Percentiles rank a stretch among this genome's conserved stretches.
These are phyloP conservation scores for Fusarium sp. DNA, from an alignment of 2,329 filamentous ascomycete genomes.

Conservation along the genomic window DNA sequence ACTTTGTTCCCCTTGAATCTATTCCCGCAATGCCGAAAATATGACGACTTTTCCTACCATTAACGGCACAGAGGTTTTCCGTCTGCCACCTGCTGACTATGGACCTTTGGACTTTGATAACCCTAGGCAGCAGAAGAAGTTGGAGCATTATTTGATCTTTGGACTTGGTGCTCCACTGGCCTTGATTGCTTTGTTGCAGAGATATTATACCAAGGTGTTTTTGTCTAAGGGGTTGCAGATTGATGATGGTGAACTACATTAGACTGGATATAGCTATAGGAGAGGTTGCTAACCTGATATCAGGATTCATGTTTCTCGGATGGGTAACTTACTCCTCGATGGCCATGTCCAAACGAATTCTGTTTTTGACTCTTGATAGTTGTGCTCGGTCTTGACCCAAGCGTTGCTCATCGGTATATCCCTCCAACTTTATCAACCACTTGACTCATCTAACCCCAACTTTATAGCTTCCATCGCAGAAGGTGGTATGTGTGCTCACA, in stretches of 20 bases:
- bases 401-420: neutral
- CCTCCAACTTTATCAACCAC: neutral
- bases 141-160: slow-evolving; percentile 39
- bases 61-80: slow-evolving; percentile 40
- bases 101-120: slow-evolving; percentile 23
- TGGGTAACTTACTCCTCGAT: neutral
- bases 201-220: slow-evolving; percentile 50
- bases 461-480: neutral
- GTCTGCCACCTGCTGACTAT: slow-evolving; percentile 45
- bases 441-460: neutral
- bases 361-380: neutral
- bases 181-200: slow-evolving; percentile 41
- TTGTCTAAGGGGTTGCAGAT: slow-evolving; percentile 41
- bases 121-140: slow-evolving; percentile 14
- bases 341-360: neutral
- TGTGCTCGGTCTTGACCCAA: neutral
- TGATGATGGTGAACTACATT: slow-evolving; percentile 38
- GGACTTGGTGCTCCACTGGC: slow-evolving; percentile 44
- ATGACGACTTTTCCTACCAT: neutral
- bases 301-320: neutral
- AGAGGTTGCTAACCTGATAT: neutral
- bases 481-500: slow-evolving; percentile 36
- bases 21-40: neutral
- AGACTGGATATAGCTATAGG: neutral
- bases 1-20: neutral